Evolutionary conservation across 202 grass and related monocot species (phyloP).

Genomic region (Tripidium arundinaceum): DNA sequence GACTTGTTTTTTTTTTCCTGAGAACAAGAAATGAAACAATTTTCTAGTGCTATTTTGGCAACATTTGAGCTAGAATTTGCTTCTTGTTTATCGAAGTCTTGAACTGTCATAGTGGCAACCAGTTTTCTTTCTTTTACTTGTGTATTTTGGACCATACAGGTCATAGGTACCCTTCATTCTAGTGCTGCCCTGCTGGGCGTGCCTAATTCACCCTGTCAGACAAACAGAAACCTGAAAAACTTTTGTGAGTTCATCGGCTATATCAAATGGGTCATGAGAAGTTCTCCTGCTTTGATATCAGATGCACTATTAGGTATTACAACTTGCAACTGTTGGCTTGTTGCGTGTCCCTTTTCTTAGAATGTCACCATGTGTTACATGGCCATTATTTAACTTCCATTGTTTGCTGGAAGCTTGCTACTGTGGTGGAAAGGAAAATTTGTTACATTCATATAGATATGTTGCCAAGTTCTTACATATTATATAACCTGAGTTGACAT

Average conservation of each 20-base stretch:
- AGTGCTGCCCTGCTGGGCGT: background rate
- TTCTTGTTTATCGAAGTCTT: background rate
- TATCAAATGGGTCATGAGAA: background rate
- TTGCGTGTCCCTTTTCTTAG: background rate
- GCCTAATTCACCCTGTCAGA: background rate
- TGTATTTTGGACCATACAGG: background rate
- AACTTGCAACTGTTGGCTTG: background rate
- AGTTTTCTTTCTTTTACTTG: background rate
- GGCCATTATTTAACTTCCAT: background rate
- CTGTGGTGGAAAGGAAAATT: background rate
- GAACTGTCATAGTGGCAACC: background rate
- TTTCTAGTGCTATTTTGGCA: background rate
- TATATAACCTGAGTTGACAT: background rate
- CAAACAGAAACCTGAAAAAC: background rate
- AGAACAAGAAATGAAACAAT: background rate
- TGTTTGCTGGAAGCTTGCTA: background rate
- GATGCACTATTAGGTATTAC: background rate
- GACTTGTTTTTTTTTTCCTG: background rate
- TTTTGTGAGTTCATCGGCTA: background rate
- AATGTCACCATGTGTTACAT: background rate
- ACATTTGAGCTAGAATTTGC: background rate
- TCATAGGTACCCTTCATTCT: background rate
- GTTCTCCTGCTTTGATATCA: background rate
- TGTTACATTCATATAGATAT: background rate
- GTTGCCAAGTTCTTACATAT: background rate